Evolutionary conservation across 2,329 filamentous ascomycete species (phyloP), one percentile per base, ranked within the genome.

Genomic region (Teratosphaeria epicoccoides): DNA sequence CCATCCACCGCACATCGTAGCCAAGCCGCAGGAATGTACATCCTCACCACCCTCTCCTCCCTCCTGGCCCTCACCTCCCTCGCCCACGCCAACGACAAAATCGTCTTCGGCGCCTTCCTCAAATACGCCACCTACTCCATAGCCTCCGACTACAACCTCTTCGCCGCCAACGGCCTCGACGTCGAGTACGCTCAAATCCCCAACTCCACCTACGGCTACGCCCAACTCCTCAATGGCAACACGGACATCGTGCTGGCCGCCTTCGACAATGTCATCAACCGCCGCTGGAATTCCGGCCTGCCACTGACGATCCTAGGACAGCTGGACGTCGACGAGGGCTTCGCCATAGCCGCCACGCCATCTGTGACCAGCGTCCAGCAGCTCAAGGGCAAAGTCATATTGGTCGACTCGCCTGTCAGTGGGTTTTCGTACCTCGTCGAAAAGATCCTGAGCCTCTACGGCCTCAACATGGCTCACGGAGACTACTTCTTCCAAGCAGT

Each of bases 161-260:
- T 47, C 24, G 25, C 23, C 10, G 45, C 45, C 12, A 24, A 47
- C 24, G 45, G 45, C 25, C 45, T 47, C 10, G 25, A 47, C 24
- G 45, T 47, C 20, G 25, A 14, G 6, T 47, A 9, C 45, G 11
- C 25, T 12, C 45, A 47, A 25, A 24, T 47, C 6, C 46, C 46
- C 24, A 48, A 48, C 46, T 48, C 46, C 14, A 48, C 46, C 7
- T 48, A 48, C 20, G 46, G 46, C 26, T 48, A 37, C 23, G 46
- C 46, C 11, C 10, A 12, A 11, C 46, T 48, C 20, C 26, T 48
- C 9, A 37, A 29, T 37, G 46, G 46, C 6, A 26, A 26, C 24
- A 33, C 29, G 6, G 46, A 48, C 22, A 48, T 48, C 9, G 7
- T 48, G 46, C 29, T 26, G n/a, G 46, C 24, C 46, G 37, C 46